Conservation (phyloP, 306 rosid species). For the Purshia tridentata region DNA sequence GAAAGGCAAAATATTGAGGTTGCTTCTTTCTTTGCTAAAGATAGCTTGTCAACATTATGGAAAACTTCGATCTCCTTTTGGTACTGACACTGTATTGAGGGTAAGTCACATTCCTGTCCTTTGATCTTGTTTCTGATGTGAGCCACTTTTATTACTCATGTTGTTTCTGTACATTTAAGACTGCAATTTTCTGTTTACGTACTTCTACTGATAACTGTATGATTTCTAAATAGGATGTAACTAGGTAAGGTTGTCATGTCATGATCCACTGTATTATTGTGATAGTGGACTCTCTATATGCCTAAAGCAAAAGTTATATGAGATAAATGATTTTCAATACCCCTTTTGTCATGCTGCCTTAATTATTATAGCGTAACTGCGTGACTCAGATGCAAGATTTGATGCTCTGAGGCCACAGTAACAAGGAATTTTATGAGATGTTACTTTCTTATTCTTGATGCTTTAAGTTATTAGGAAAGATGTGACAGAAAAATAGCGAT, state of each 20-base stretch:
- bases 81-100: slow-evolving; percentile 56
- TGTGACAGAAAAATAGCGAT: not conserved
- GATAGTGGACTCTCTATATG: not conserved
- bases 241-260: not conserved
- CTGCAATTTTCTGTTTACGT: not conserved
- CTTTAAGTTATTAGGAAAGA: not conserved
- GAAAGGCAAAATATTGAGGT: slow-evolving; percentile 67
- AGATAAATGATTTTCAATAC: not conserved
- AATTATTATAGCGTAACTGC: too few relatives aligned
- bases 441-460: not conserved
- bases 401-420: too few relatives aligned
- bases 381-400: too few relatives aligned
- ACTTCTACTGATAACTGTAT: not conserved
- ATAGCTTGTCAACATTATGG: slow-evolving; percentile 91
- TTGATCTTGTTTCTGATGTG: slow-evolving; percentile 7
- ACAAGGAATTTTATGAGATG: too few relatives aligned
- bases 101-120: slow-evolving; percentile 43
- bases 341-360: not conserved
- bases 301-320: not conserved
- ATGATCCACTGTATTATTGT: not conserved
- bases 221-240: not conserved
- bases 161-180: not conserved
- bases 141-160: not conserved
- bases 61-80: slow-evolving; percentile 89
- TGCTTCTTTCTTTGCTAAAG: slow-evolving; percentile 87